Evolutionary conservation across 345 rosid genomes (phyloP).

Genomic region (Draba incana): DNA sequence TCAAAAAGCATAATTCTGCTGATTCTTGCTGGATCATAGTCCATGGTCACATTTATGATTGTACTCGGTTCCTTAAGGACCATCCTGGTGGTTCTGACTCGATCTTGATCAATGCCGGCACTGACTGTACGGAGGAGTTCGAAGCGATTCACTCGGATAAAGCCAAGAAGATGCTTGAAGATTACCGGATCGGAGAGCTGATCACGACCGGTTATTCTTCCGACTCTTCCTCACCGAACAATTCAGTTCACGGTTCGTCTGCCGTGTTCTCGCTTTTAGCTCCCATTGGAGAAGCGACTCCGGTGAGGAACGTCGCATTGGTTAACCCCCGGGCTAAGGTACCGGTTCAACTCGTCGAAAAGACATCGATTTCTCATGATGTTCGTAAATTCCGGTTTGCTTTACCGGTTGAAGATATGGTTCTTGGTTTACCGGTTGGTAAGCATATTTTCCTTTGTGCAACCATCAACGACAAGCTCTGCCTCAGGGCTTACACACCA

Average conservation of each 20-base stretch:
- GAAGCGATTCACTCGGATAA: conserved; percentile 91
- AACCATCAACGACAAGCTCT: conserved; percentile 61
- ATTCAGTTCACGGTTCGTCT: conserved; percentile 64
- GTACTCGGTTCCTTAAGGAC: conserved; percentile 80
- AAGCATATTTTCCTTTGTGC: conserved; percentile 85
- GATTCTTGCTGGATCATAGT: conserved; percentile 93
- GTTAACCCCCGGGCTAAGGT: conserved; percentile 71
- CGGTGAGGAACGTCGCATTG: conserved; percentile 54
- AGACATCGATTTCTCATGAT: conserved; percentile 71
- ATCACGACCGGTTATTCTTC: conserved; percentile 58
- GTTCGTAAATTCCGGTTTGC: conserved; percentile 73
- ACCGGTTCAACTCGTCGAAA: conserved; percentile 73
- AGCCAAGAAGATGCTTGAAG: conserved; percentile 81
- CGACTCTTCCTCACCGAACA: conserved; percentile 69
- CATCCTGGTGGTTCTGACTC: conserved; percentile 94
- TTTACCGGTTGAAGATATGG: conserved; percentile 68
- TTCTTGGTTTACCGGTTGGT: conserved; percentile 78
- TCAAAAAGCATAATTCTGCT: conserved; percentile 62
- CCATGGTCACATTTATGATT: conserved; percentile 87
- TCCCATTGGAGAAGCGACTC: conserved; percentile 60
- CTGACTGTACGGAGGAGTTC: conserved; percentile 94
- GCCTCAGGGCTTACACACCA: conserved; percentile 92
- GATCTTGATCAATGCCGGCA: conserved; percentile 84
- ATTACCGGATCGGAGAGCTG: conserved; percentile 74
- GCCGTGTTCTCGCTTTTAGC: conserved; percentile 46